A percentile compares a stretch with the other conserved stretches of the same genome.
These are phyloP conservation scores for Cicer arietinum DNA, from an alignment of 306 rosid genomes.

Conservation along the genomic window DNA sequence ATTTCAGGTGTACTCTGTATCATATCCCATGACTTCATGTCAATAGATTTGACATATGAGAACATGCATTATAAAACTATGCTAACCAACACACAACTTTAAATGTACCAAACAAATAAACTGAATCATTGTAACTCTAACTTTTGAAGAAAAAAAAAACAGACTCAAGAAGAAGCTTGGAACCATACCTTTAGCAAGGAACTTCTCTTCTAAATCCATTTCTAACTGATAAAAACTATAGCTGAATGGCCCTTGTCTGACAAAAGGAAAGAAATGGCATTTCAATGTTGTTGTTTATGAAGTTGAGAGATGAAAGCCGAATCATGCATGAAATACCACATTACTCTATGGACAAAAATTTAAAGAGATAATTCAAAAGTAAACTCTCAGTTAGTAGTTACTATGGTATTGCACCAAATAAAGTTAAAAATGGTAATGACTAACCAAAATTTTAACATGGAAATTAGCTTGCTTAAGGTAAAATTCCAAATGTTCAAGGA, in stretches of 20 bases:
- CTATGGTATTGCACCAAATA: background rate
- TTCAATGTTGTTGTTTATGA: background rate
- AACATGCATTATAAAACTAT: constrained; percentile 36
- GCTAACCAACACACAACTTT: constrained; percentile 30
- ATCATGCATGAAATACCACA: constrained; percentile 12
- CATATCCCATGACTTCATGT: background rate
- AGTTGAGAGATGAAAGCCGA: constrained; percentile 30
- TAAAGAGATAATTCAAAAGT: constrained; percentile 19
- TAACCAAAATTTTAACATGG: constrained; percentile 23
- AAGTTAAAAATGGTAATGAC: constrained; percentile 30
- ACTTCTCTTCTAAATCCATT: constrained; percentile 81
- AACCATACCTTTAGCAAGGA: constrained; percentile 66
- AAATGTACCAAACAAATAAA: constrained; percentile 22
- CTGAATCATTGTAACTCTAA: background rate
- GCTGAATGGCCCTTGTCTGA: constrained; percentile 46
- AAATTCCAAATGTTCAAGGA: constrained; percentile 17
- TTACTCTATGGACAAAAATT: constrained; percentile 13
- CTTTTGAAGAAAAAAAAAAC: background rate
- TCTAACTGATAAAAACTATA: constrained; percentile 42
- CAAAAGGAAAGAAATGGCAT: constrained; percentile 39
- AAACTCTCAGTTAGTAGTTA: background rate
- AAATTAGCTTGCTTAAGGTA: constrained; percentile 2
- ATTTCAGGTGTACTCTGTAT: constrained; percentile 21
- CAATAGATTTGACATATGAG: constrained; percentile 11
- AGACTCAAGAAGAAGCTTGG: constrained; percentile 33